phyloP scores from a whole-genome alignment of 768 basidiomycete genomes.

The Russula sp. region DNA sequence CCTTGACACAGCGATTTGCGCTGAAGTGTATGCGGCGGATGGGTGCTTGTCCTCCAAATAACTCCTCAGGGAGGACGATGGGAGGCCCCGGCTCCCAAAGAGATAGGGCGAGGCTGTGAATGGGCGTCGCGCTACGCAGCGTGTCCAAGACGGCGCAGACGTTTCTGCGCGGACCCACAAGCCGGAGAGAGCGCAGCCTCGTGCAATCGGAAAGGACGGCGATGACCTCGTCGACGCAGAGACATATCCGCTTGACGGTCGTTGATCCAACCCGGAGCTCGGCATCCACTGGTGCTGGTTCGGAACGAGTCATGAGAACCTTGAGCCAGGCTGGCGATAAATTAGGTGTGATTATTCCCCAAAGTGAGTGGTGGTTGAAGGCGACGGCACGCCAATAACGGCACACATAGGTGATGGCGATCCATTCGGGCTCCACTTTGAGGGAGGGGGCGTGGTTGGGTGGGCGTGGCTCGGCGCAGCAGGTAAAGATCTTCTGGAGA shows the following conservation, averaged over 20 bases:
- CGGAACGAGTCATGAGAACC: slow-evolving; percentile 9
- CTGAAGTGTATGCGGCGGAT: slow-evolving; percentile 11
- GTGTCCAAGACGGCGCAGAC: slow-evolving; percentile 8
- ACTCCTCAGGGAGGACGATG: slow-evolving; percentile 1
- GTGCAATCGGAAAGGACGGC: slow-evolving; percentile 11
- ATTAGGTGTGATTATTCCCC: slow-evolving; percentile 12
- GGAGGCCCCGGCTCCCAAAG: slow-evolving; percentile 11
- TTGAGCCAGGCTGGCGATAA: slow-evolving; percentile 11
- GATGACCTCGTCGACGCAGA: slow-evolving; percentile 9
- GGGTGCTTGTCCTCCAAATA: slow-evolving; percentile 15
- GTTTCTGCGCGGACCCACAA: slow-evolving; percentile 7
- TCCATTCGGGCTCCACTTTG: slow-evolving; percentile 15
- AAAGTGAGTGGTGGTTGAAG: slow-evolving; percentile 13
- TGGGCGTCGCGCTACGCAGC: not conserved
- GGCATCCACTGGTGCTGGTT: slow-evolving; percentile 8
- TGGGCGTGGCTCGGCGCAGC: not conserved
- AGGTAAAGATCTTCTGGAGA: slow-evolving; percentile 13
- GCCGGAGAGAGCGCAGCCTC: slow-evolving; percentile 10
- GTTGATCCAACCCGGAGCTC: slow-evolving; percentile 10
- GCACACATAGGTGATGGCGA: slow-evolving; percentile 15
- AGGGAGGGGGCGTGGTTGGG: not conserved
- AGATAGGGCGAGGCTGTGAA: slow-evolving; percentile 11
- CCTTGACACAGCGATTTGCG: slow-evolving; percentile 3
- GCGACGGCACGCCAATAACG: slow-evolving; percentile 16
- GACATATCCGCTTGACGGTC: not conserved